Percentiles rank a stretch among this genome's conserved stretches.
phyloP scores from a whole-genome alignment of 176 grass and related monocot species.

The Oryza punctata region DNA sequence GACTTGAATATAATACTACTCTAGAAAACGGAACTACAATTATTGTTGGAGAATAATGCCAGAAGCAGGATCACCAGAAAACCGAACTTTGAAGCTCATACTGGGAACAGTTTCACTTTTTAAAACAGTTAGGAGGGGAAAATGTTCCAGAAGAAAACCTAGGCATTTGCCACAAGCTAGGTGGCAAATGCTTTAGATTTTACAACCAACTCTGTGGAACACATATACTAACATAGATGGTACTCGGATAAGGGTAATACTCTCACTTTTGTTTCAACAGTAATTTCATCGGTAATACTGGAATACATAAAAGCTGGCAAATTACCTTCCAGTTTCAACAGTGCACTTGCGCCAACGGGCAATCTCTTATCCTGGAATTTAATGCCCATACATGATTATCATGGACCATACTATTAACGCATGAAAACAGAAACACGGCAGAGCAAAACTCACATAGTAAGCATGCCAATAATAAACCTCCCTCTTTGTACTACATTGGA shows the following conservation, averaged over 20 bases:
- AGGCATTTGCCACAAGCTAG: not conserved
- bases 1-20: too few relatives aligned
- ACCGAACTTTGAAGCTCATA: not conserved
- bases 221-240: not conserved
- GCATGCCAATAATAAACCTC: conserved; percentile 73
- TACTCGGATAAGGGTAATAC: not conserved
- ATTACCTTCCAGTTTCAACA: conserved; percentile 72
- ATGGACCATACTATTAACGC: not conserved
- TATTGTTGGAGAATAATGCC: not conserved
- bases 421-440: not conserved
- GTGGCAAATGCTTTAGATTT: not conserved
- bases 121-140: not conserved
- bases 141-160: not conserved
- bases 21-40: not conserved
- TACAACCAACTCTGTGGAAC: not conserved
- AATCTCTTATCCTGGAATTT: conserved; percentile 71
- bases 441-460: conserved; percentile 64
- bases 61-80: not conserved
- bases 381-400: not conserved
- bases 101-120: not conserved
- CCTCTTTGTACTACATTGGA: conserved; percentile 47
- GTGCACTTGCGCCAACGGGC: conserved; percentile 56
- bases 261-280: too few relatives aligned
- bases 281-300: too few relatives aligned
- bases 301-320: not conserved